phyloP scores from a whole-genome alignment of 1,139 yeast species.

The Candida sanyaensis region DNA sequence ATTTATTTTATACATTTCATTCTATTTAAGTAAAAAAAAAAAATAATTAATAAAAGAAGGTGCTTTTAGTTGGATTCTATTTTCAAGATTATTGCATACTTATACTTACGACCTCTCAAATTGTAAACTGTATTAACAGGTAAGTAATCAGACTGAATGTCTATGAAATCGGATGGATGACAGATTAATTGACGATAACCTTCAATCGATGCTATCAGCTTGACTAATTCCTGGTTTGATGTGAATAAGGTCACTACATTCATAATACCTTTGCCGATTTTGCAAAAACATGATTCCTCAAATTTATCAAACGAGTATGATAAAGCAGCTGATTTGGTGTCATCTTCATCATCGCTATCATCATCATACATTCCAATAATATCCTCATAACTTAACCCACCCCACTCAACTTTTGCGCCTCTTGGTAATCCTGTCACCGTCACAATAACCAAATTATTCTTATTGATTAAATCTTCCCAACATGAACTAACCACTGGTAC shows the following conservation, averaged over 20 bases:
- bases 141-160: conserved; percentile 20
- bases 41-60: neutral
- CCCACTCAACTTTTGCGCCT: conserved; percentile 77
- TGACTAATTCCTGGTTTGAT: conserved; percentile 16
- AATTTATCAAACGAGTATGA: conserved; percentile 2
- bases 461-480: conserved; percentile 23
- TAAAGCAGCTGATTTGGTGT: neutral
- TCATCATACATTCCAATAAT: conserved; percentile 40
- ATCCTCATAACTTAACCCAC: conserved; percentile 54
- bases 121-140: conserved; percentile 29
- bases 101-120: conserved; percentile 19
- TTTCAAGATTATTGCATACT: conserved; percentile 24
- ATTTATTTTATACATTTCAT: neutral
- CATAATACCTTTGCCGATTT: conserved; percentile 15
- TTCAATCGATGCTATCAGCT: neutral
- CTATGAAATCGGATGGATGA: conserved; percentile 3
- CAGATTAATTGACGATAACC: conserved; percentile 13
- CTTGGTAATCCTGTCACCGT: conserved; percentile 68
- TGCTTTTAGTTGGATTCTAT: conserved; percentile 14
- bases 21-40: neutral
- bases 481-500: conserved; percentile 25
- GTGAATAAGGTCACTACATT: conserved; percentile 18
- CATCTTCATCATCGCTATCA: conserved; percentile 29
- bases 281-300: conserved; percentile 13
- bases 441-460: conserved; percentile 46